These are phyloP conservation scores for Diaporthe caulivora DNA, from an alignment of 2,329 filamentous ascomycete genomes.

Conservation along the genomic window DNA sequence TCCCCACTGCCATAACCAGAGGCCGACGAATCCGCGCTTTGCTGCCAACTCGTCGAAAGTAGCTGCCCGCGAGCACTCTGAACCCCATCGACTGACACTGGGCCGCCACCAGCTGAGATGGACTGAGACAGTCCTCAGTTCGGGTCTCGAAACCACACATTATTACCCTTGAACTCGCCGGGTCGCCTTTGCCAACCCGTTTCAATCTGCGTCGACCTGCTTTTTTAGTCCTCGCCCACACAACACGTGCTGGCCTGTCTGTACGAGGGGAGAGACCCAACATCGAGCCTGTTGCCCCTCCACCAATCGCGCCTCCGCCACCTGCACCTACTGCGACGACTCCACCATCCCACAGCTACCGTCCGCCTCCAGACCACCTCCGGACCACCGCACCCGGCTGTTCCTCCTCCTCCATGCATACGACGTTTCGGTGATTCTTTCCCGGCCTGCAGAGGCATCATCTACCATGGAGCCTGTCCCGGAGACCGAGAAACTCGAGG, in stretches of 20 bases:
- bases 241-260: conserved; percentile 25
- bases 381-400: background rate
- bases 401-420: conserved; percentile 17
- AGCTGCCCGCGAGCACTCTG: background rate
- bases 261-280: background rate
- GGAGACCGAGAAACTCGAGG: conserved; percentile 77
- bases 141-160: conserved; percentile 15
- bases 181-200: conserved; percentile 13
- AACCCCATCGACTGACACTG: conserved; percentile 7
- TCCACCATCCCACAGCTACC: conserved; percentile 13
- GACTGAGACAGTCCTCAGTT: conserved; percentile 22
- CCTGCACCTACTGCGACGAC: conserved; percentile 27
- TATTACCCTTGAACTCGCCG: background rate
- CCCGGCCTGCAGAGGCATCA: conserved; percentile 33
- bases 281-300: conserved; percentile 13
- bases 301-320: conserved; percentile 19
- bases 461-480: conserved; percentile 75
- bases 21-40: background rate
- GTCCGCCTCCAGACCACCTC: conserved; percentile 13
- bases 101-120: conserved; percentile 29
- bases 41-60: background rate
- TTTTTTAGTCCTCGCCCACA: conserved; percentile 4
- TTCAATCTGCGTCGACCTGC: background rate
- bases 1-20: background rate
- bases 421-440: conserved; percentile 29